Evolutionary conservation across 2,329 filamentous ascomycete genomes (phyloP).

Genomic region (Pyrenophora seminiperda): DNA sequence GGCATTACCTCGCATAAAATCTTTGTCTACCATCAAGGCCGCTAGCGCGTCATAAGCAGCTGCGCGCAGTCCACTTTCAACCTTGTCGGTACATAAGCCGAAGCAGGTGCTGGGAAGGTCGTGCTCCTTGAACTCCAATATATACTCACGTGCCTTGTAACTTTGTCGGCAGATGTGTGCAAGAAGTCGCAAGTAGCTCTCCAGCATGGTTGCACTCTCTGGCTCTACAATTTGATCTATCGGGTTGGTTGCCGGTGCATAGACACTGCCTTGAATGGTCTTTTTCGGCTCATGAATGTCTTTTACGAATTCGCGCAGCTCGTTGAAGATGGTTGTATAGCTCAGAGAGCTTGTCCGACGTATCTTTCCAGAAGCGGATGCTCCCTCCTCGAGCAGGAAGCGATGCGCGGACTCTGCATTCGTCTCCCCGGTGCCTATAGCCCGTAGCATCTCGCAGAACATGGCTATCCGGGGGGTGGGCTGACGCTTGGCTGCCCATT

Average conservation of each 20-base stretch:
- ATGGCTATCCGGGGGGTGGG: slow-evolving; percentile 95
- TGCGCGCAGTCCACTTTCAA: slow-evolving; percentile 78
- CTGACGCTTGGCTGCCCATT: slow-evolving; percentile 94
- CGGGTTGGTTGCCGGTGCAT: slow-evolving; percentile 39
- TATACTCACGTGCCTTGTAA: slow-evolving; percentile 70
- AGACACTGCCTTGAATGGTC: slow-evolving; percentile 66
- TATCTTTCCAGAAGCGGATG: slow-evolving; percentile 72
- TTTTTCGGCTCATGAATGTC: slow-evolving; percentile 74
- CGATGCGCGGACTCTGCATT: slow-evolving; percentile 85
- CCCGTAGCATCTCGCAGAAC: slow-evolving; percentile 94
- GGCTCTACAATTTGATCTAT: slow-evolving; percentile 74
- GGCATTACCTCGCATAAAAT: slow-evolving; percentile 66
- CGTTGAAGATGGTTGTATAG: slow-evolving; percentile 90
- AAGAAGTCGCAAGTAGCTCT: slow-evolving; percentile 88
- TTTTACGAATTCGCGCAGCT: slow-evolving; percentile 81
- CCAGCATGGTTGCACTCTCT: slow-evolving; percentile 94
- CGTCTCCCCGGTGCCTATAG: slow-evolving; percentile 80
- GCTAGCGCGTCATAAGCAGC: slow-evolving; percentile 81
- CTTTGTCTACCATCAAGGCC: slow-evolving; percentile 77
- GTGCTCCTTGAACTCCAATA: slow-evolving; percentile 70
- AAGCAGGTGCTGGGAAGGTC: slow-evolving; percentile 76
- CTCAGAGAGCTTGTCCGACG: slow-evolving; percentile 83
- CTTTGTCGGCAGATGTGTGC: slow-evolving; percentile 81
- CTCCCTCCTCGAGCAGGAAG: slow-evolving; percentile 85
- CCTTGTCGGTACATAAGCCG: slow-evolving; percentile 75